Evolutionary conservation across 345 rosid genomes (phyloP).

Genomic region (Lepidium sativum): DNA sequence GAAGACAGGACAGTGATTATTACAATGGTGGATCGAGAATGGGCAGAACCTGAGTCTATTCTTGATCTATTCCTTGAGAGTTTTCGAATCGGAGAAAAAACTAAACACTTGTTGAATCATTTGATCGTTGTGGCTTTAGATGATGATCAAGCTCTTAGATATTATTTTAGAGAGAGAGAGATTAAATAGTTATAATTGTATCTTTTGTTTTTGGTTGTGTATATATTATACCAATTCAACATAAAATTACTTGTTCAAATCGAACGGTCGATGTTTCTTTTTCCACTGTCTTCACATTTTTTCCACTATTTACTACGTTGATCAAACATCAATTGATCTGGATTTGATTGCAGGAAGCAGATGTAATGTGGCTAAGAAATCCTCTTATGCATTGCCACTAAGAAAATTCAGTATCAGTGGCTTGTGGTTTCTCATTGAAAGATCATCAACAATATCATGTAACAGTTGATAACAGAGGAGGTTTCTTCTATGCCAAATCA

Average conservation of each 20-base stretch:
- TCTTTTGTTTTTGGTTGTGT: no score
- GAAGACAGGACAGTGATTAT: constrained; percentile 33
- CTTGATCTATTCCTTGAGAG: constrained; percentile 51
- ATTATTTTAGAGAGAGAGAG: no score
- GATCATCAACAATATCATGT: background rate
- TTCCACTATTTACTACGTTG: no score
- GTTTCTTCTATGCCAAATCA: constrained; percentile 30
- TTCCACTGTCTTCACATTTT: no score
- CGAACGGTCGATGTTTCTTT: no score
- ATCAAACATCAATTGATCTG: background rate
- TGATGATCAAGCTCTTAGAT: constrained; percentile 31
- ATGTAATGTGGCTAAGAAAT: constrained; percentile 52
- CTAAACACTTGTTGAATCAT: constrained; percentile 35
- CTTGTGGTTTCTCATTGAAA: constrained; percentile 22
- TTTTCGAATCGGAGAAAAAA: constrained; percentile 33
- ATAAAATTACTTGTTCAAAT: no score
- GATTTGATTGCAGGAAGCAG: constrained; percentile 36
- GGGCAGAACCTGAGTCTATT: constrained; percentile 37
- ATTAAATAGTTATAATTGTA: no score
- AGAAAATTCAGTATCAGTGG: constrained; percentile 6
- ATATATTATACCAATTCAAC: no score
- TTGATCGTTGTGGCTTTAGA: constrained; percentile 39
- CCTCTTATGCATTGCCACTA: constrained; percentile 26
- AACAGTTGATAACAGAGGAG: constrained; percentile 23
- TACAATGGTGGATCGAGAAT: constrained; percentile 32